phyloP scores from a whole-genome alignment of 768 basidiomycete genomes.

The Suillus brevipes region DNA sequence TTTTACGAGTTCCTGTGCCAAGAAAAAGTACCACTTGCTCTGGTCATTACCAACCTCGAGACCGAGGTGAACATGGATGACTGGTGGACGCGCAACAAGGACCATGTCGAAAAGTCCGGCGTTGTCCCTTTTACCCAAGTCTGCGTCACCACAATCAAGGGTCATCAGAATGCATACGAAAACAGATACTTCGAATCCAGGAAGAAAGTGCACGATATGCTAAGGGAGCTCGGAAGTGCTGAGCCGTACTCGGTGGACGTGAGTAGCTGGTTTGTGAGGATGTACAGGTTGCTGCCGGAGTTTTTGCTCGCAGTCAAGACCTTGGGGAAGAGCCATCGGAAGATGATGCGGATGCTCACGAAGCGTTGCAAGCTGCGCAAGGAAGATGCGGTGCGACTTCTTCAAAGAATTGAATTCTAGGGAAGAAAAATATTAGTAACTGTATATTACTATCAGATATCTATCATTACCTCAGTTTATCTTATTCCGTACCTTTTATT shows the following conservation, averaged over 20 bases:
- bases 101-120: conserved; percentile 20
- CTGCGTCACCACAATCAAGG: conserved; percentile 27
- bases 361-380: conserved; percentile 29
- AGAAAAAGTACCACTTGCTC: conserved; percentile 30
- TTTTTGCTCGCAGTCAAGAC: background rate
- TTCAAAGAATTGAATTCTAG: conserved; percentile 15
- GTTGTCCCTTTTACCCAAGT: conserved; percentile 30
- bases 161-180: background rate
- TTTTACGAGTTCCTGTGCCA: conserved; percentile 37
- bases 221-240: background rate
- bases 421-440: background rate
- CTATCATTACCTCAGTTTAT: background rate
- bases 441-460: background rate
- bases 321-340: background rate
- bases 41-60: conserved; percentile 37
- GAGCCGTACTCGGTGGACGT: background rate
- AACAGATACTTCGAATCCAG: conserved; percentile 22
- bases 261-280: background rate
- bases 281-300: background rate
- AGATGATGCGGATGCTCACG: conserved; percentile 9
- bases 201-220: conserved; percentile 23
- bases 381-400: conserved; percentile 22
- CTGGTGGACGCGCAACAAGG: conserved; percentile 34
- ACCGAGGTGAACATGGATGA: conserved; percentile 35
- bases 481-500: background rate